Base-by-base conservation (phyloP, 2,329 filamentous ascomycete species). In the Acrocalymma vagum region DNA sequence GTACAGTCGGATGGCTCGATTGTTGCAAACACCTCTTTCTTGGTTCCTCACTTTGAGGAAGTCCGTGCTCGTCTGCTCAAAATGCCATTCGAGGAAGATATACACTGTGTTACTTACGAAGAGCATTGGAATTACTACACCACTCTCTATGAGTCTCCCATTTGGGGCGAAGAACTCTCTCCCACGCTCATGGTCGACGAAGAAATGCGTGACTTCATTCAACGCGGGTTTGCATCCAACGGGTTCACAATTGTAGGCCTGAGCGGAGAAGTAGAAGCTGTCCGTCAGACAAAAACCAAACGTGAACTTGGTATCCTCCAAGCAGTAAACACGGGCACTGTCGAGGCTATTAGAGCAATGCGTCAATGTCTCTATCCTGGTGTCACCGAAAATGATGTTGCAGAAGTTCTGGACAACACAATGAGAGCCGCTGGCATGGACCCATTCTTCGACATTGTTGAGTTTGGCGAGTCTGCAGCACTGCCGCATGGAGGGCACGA, bases 91-190 rank as follows among this genome's bases (percentile, higher is more conserved):
- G 65, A 74, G 2, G 62, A 72, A 3, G 68, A 75, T 11, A 69
- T 85, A 5, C 72, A 78, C 9, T 78, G 84, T 25, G 72, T 86
- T 10, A 70, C 74, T 0, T 86, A 83, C 75, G 81, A 85, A 62
- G 83, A 86, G 53, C 81, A 85, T 50, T 85, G 81, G 82, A 75
- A 85, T 58, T 82, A 82, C 1, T 86, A 85, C 59, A 62, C 63
- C 1, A 85, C 79, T 0, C 68, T 86, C 13, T 64, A 73, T 9
- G 48, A 73, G 16, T 53, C 58, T 4, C 47, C 50, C 7, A 62
- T 63, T 3, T 65, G 60, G 61, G 78, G 75, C 1, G 51, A 61
- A 7, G 55, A 25, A 1, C 39, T 62, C 2, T 60, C 60, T 0
- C 58, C 67, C 5, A 75, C 58, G n/a, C 49, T 86, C n/a, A 83